Percentiles rank a stretch among this genome's conserved stretches.
Evolutionary conservation across 2,329 filamentous ascomycete species (phyloP).

Genomic region (Phialocephala subalpina): DNA sequence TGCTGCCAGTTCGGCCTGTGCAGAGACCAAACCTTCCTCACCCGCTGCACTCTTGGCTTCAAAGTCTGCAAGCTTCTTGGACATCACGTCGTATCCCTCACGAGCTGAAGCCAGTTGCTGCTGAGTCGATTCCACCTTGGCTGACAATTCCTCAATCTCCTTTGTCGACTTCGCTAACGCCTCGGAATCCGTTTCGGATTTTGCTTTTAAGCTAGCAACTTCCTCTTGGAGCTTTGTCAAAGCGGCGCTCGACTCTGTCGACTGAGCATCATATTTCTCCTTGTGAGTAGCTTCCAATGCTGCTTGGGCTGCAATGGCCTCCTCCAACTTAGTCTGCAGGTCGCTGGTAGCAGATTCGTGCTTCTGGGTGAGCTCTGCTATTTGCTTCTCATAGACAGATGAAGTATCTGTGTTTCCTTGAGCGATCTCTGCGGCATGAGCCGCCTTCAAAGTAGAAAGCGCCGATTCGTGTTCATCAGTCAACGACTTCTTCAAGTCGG

Average conservation of each 20-base stretch:
- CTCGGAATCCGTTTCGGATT: conserved; percentile 47
- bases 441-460: conserved; percentile 59
- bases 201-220: conserved; percentile 58
- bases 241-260: conserved; percentile 53
- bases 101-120: conserved; percentile 53
- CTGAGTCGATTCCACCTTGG: conserved; percentile 50
- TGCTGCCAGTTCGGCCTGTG: conserved; percentile 38
- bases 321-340: conserved; percentile 63
- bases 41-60: conserved; percentile 51
- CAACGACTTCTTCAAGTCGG: conserved; percentile 58
- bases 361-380: conserved; percentile 57
- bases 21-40: conserved; percentile 54
- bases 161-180: conserved; percentile 32
- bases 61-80: conserved; percentile 47
- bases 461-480: conserved; percentile 58
- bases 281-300: conserved; percentile 54
- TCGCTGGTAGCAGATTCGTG: conserved; percentile 58
- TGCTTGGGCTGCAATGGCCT: conserved; percentile 57
- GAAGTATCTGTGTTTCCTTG: conserved; percentile 54
- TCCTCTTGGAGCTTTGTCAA: conserved; percentile 61
- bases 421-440: conserved; percentile 58
- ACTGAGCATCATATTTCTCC: conserved; percentile 54
- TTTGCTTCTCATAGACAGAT: conserved; percentile 55
- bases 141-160: conserved; percentile 59
- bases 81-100: conserved; percentile 35